Percentiles rank a stretch among this genome's conserved stretches.
Evolutionary conservation across 2,329 filamentous ascomycete genomes (phyloP).

Genomic region (Xylariaceae sp.): DNA sequence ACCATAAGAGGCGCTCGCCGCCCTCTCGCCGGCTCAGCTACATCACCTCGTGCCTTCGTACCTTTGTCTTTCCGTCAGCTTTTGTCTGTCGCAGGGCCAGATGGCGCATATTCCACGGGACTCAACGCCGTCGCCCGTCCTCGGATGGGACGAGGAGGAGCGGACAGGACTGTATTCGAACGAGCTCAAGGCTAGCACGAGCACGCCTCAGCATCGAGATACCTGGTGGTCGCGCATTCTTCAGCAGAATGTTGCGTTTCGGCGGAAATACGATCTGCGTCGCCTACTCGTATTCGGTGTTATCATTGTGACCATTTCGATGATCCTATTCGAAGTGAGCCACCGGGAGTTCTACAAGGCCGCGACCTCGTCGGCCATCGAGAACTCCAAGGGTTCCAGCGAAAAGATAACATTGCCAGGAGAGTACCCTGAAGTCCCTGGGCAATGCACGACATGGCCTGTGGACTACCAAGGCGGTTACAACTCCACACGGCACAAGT

Average conservation of each 20-base stretch:
- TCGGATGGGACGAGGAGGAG: constrained; percentile 1
- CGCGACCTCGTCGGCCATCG: no score
- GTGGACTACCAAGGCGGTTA: constrained; percentile 15
- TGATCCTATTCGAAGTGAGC: constrained; percentile 18
- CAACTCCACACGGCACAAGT: not conserved
- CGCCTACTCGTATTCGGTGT: constrained; percentile 15
- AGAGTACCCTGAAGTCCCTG: constrained; percentile 3
- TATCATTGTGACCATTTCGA: constrained; percentile 9
- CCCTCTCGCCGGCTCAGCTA: no score
- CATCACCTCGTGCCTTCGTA: no score
- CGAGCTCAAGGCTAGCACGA: not conserved
- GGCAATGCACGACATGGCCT: constrained; percentile 25
- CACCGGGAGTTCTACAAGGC: constrained; percentile 15
- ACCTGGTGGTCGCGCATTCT: constrained; percentile 13
- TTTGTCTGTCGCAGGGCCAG: no score
- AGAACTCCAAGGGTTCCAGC: no score
- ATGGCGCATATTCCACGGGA: no score
- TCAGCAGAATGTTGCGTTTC: constrained; percentile 8
- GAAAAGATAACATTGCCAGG: not conserved
- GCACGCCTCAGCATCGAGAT: not conserved
- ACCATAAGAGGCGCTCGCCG: no score
- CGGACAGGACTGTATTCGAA: constrained; percentile 3
- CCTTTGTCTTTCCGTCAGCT: no score
- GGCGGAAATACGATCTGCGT: constrained; percentile 14
- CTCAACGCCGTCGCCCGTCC: not conserved